phyloP scores from a whole-genome alignment of 2,329 filamentous ascomycete genomes.

The Akanthomyces dipterigenus region DNA sequence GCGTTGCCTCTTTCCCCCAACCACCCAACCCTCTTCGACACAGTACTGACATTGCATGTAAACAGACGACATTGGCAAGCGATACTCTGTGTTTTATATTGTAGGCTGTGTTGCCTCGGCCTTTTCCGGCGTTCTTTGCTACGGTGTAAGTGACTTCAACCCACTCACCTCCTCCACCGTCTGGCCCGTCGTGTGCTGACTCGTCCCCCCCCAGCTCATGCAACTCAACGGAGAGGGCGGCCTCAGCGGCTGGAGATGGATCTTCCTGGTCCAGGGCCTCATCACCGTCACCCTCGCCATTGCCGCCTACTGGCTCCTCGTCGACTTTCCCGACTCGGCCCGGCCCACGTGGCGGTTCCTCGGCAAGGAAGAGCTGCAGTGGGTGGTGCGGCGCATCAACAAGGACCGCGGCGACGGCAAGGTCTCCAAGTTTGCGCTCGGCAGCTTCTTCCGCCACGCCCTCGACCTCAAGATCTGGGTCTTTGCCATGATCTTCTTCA shows the following conservation, averaged over 20 bases:
- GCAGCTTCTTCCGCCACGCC: conserved; percentile 39
- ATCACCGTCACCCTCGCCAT: conserved; percentile 48
- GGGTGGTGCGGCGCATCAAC: conserved; percentile 47
- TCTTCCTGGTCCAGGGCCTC: conserved; percentile 50
- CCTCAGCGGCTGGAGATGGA: conserved; percentile 60
- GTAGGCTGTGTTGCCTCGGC: conserved; percentile 60
- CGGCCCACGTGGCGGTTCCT: conserved; percentile 48
- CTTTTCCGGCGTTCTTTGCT: conserved; percentile 63
- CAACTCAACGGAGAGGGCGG: conserved; percentile 51
- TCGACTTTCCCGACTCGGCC: conserved; percentile 57
- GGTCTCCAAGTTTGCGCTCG: conserved; percentile 44
- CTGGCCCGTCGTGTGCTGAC: neutral
- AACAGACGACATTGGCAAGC: conserved; percentile 59
- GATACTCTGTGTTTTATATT: conserved; percentile 64
- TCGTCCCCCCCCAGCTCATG: conserved; percentile 38
- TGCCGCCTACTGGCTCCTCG: conserved; percentile 49
- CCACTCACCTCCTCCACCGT: neutral
- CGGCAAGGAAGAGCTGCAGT: conserved; percentile 41
- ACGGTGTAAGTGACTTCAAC: conserved; percentile 43
- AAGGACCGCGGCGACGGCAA: conserved; percentile 51
- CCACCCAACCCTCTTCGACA: too few relatives aligned
- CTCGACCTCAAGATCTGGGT: conserved; percentile 54
- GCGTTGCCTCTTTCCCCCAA: conserved; percentile 20
- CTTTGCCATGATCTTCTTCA: conserved; percentile 55
- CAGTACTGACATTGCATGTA: neutral